These are phyloP conservation scores for Pythium biforme DNA, from an alignment of 352 stramenopile genomes.

Conservation along the genomic window DNA sequence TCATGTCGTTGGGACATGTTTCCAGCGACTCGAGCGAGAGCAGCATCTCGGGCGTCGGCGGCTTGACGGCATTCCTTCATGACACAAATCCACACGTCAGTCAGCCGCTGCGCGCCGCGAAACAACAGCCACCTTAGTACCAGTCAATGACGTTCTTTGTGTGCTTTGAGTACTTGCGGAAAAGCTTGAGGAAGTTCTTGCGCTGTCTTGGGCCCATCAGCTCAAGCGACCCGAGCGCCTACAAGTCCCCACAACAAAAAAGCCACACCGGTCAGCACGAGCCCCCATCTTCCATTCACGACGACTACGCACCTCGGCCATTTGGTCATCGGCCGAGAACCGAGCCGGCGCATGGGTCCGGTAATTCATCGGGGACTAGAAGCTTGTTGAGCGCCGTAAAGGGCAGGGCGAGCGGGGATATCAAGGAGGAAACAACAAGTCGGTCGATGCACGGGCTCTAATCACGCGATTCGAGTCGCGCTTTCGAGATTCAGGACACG, in stretches of 20 bases:
- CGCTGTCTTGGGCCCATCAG: slow-evolving; percentile 77
- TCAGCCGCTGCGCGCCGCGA: background rate
- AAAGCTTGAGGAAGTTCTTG: slow-evolving; percentile 89
- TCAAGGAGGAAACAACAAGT: too few relatives aligned
- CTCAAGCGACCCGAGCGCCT: slow-evolving; percentile 76
- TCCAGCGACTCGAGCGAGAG: slow-evolving; percentile 72
- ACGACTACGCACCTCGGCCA: slow-evolving; percentile 58
- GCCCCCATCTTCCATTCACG: background rate
- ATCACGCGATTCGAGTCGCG: background rate
- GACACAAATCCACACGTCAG: background rate
- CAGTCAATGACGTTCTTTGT: slow-evolving; percentile 84
- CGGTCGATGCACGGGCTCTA: too few relatives aligned
- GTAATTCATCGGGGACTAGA: slow-evolving; percentile 65
- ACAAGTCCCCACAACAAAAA: too few relatives aligned
- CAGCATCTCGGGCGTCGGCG: slow-evolving; percentile 70
- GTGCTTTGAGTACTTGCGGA: slow-evolving; percentile 86
- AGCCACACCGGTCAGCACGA: background rate
- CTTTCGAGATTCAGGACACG: background rate
- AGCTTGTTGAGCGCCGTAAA: background rate
- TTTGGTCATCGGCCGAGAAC: slow-evolving; percentile 87
- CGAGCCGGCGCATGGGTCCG: slow-evolving; percentile 83
- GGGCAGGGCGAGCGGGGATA: too few relatives aligned
- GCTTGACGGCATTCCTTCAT: slow-evolving; percentile 82
- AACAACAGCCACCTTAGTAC: slow-evolving; percentile 27
- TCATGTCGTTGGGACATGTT: slow-evolving; percentile 90